These are phyloP conservation scores for Eucalyptus virginea DNA, from an alignment of 345 rosid species.

Conservation along the genomic window DNA sequence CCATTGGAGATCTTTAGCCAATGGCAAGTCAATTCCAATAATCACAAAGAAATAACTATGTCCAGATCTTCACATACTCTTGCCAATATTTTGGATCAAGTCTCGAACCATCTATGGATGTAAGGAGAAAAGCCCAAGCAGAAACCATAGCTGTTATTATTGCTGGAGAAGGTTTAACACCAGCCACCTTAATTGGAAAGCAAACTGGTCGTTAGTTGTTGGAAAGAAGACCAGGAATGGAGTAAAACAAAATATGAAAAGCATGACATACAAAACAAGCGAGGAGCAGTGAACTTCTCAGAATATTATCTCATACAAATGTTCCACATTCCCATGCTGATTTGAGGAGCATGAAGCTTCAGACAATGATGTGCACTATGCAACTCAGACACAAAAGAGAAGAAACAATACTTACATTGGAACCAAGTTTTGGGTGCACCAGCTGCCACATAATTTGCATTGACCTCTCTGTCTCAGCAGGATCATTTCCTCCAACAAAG, in stretches of 20 bases:
- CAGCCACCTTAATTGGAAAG: constrained; percentile 42
- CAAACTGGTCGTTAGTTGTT: not conserved
- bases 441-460: constrained; percentile 92
- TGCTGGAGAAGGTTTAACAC: constrained; percentile 40
- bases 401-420: constrained; percentile 43
- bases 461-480: constrained; percentile 64
- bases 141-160: constrained; percentile 65
- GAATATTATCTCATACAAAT: not conserved
- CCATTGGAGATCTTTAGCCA: not conserved
- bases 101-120: constrained; percentile 42
- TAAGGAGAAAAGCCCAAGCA: constrained; percentile 89
- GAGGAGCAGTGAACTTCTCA: not conserved
- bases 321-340: not conserved
- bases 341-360: not conserved
- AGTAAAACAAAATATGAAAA: not conserved
- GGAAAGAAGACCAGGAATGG: not conserved
- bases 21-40: not conserved
- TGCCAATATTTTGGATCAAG: constrained; percentile 67
- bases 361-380: not conserved
- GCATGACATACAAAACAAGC: not conserved
- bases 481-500: constrained; percentile 62
- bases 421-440: constrained; percentile 72
- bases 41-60: not conserved
- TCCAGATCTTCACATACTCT: constrained; percentile 30
- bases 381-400: not conserved